These are phyloP conservation scores for Passalora sequoiae DNA, from an alignment of 2,329 filamentous ascomycete species.

Conservation along the genomic window DNA sequence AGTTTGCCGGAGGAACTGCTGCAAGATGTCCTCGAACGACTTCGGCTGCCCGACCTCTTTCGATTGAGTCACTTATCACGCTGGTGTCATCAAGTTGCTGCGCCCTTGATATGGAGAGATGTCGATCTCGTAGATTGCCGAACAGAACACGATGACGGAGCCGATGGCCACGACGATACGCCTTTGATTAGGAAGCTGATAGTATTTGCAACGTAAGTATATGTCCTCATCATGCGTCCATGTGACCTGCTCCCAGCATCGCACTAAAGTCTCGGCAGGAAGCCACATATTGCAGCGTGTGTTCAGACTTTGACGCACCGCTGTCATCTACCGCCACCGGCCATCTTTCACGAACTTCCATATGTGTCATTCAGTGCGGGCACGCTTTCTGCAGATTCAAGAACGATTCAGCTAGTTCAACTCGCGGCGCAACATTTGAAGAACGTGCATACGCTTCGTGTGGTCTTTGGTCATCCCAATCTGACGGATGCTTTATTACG, in stretches of 20 bases:
- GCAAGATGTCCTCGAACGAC: slow-evolving; percentile 35
- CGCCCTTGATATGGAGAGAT: slow-evolving; percentile 38
- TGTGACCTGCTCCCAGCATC: too few species aligned
- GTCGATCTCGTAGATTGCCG: slow-evolving; percentile 40
- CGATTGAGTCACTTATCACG: slow-evolving; percentile 33
- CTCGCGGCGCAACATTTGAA: slow-evolving; percentile 39
- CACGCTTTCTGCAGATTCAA: slow-evolving; percentile 38
- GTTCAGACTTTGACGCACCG: slow-evolving; percentile 43
- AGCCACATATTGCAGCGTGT: slow-evolving; percentile 38
- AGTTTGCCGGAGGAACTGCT: slow-evolving; percentile 41
- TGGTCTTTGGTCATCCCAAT: slow-evolving; percentile 42
- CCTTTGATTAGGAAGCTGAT: slow-evolving; percentile 41
- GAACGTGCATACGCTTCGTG: slow-evolving; percentile 42
- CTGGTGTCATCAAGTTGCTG: slow-evolving; percentile 35
- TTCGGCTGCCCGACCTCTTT: slow-evolving; percentile 32
- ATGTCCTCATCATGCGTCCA: too few species aligned
- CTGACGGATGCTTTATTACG: slow-evolving; percentile 38
- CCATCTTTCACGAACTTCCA: slow-evolving; percentile 42
- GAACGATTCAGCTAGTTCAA: slow-evolving; percentile 37
- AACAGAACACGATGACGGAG: slow-evolving; percentile 23
- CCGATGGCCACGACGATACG: slow-evolving; percentile 39
- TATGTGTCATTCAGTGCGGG: slow-evolving; percentile 36
- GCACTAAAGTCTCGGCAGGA: slow-evolving; percentile 17
- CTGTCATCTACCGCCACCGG: slow-evolving; percentile 43
- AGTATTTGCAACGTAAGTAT: slow-evolving; percentile 37